Conservation (phyloP, 108 stramenopile genomes). For the Fragilaria radians region DNA sequence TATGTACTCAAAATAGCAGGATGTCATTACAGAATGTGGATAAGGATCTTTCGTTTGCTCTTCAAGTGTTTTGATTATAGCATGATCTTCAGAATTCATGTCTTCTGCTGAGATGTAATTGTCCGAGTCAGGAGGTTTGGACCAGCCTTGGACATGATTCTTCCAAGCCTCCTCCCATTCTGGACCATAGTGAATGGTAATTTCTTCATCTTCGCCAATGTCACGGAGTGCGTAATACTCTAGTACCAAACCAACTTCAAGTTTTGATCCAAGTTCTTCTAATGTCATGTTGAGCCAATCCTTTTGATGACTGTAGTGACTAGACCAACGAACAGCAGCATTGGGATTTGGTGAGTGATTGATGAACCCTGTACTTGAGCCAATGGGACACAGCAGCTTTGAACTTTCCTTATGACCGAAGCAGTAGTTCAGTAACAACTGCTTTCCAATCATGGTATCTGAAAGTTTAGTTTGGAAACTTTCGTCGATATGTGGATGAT, state of each 20-base stretch:
- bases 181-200: conserved; percentile 58
- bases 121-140: conserved; percentile 2
- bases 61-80: conserved; percentile 17
- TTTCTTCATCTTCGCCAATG: conserved; percentile 53
- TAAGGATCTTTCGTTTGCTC: conserved; percentile 25
- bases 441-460: conserved; percentile 25
- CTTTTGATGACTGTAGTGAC: conserved; percentile 18
- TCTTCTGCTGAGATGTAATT: conserved; percentile 22
- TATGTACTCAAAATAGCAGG: conserved; percentile 25
- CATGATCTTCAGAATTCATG: conserved; percentile 17
- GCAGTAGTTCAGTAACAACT: conserved; percentile 69
- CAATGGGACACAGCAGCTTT: conserved; percentile 60
- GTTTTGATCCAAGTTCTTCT: conserved; percentile 14
- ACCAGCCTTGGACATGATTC: conserved; percentile 33
- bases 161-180: conserved; percentile 52
- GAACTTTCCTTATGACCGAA: conserved; percentile 54
- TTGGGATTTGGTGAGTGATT: conserved; percentile 56
- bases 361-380: conserved; percentile 47
- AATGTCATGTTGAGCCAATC: conserved; percentile 23
- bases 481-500: conserved; percentile 2
- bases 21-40: conserved; percentile 23
- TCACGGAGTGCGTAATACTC: conserved; percentile 47
- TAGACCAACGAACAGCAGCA: conserved; percentile 28
- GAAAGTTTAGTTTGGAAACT: background rate
- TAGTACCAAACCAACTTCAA: conserved; percentile 25